Evolutionary conservation across 1,284 basidiomycete genomes (phyloP), one percentile per base, ranked within the genome.

Genomic region (Mycena sp.): DNA sequence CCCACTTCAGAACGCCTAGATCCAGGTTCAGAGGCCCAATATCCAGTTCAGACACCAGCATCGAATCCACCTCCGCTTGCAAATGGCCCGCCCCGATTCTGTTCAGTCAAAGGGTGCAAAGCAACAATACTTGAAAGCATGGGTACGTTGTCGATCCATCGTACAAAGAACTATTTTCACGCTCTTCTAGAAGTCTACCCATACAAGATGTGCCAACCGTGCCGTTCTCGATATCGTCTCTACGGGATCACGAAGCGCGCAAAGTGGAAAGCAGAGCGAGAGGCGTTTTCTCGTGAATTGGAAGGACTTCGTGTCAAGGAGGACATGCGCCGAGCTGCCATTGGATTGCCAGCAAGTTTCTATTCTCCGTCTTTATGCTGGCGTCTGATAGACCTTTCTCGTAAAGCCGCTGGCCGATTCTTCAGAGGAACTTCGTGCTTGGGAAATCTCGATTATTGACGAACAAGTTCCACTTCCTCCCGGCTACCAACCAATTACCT

Each of bases 61-160:
- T 32, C 57, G n/a, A 38, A 45, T 25, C 3, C 25, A 35, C 32
- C 14, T 7, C n/a, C n/a, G 17, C 35, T 19, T 65, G 48, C 17
- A 59, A 30, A n/a, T n/a, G n/a, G 4, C 72, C n/a, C 75, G 12
- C 72, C 72, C 5, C 77, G 82, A 16, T 80, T 74, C 61, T 86
- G 85, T 65, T 83, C 85, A 6, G 83, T 86, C 63, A 85, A 84
- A 69, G 85, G 85, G 17, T 87, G 85, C 72, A 85, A 83, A 68
- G 74, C 74, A 3, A 69, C 80, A 55, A 74, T 81, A 19, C 67
- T 51, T 17, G 62, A 67, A 56, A 64, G 35, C 48, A 48, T 55
- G 23, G 62, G 65, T 61, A 7, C 14, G 32, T 35, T 14, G 7
- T 35, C 38, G 54, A 35, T 43, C 38, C 6, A 23, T 48, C 32